These are phyloP conservation scores for Pisolithus sp. DNA, from an alignment of 768 basidiomycete genomes.

Conservation along the genomic window DNA sequence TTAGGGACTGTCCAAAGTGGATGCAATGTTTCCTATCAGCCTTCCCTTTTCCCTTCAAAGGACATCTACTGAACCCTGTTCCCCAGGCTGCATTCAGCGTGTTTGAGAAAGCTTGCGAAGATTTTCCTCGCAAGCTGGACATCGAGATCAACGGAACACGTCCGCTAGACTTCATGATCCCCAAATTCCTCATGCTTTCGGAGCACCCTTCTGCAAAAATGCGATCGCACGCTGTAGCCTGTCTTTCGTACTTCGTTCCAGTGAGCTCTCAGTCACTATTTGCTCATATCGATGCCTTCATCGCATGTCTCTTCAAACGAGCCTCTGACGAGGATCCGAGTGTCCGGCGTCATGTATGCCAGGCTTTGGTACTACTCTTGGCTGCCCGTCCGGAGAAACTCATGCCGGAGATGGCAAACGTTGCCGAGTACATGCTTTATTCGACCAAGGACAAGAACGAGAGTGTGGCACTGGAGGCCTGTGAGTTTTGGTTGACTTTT, in stretches of 20 bases:
- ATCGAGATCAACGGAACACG: constrained; percentile 89
- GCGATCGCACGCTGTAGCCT: constrained; percentile 90
- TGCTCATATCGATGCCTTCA: constrained; percentile 88
- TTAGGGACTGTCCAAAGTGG: not conserved
- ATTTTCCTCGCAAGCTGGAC: constrained; percentile 93
- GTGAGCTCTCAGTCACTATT: constrained; percentile 82
- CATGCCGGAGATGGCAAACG: constrained; percentile 91
- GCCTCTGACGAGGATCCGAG: constrained; percentile 92
- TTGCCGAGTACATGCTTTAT: constrained; percentile 98
- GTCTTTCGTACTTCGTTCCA: constrained; percentile 88
- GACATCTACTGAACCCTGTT: constrained; percentile 12
- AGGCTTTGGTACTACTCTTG: constrained; percentile 88
- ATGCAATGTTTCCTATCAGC: not conserved
- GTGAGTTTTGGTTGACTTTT: constrained; percentile 99
- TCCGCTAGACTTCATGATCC: constrained; percentile 94
- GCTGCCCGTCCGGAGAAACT: constrained; percentile 93
- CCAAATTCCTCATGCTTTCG: constrained; percentile 85
- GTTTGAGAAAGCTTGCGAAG: constrained; percentile 93
- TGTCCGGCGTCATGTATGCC: constrained; percentile 93
- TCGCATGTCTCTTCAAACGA: constrained; percentile 88
- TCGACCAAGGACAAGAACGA: constrained; percentile 98
- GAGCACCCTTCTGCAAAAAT: constrained; percentile 85
- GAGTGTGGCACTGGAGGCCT: constrained; percentile 93
- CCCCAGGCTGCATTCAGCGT: constrained; percentile 85
- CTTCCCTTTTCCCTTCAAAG: not conserved